Conservation (phyloP, 208 protist species). For the Leptomonas pyrrhocoris region DNA sequence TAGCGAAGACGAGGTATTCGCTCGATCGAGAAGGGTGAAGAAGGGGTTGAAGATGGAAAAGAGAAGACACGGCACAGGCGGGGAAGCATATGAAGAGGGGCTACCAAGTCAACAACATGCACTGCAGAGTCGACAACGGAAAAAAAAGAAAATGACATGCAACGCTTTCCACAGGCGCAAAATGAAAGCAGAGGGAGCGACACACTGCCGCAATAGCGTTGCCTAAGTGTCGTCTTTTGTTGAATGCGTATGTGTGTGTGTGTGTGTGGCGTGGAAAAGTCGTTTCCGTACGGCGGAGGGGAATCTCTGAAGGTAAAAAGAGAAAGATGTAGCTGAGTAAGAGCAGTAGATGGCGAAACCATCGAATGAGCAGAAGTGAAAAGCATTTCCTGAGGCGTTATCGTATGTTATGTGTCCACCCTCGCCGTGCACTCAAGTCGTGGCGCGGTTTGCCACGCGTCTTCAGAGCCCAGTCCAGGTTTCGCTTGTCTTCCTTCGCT, state of each 20-base stretch:
- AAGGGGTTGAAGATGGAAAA: neutral
- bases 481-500: slow-evolving; percentile 15
- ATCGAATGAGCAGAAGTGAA: neutral
- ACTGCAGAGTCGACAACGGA: too few relatives aligned
- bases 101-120: too few relatives aligned
- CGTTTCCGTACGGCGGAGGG: too few relatives aligned
- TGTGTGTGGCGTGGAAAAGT: too few relatives aligned
- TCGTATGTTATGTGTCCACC: slow-evolving; percentile 16
- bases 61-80: too few relatives aligned
- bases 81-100: too few relatives aligned
- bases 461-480: slow-evolving; percentile 31
- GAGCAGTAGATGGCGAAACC: neutral
- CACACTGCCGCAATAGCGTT: neutral
- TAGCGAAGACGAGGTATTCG: neutral
- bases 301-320: neutral
- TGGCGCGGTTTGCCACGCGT: slow-evolving; percentile 4
- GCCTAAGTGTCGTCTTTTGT: neutral
- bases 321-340: neutral
- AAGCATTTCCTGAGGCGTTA: slow-evolving; percentile 7
- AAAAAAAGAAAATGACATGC: too few relatives aligned
- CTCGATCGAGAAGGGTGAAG: neutral
- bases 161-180: too few relatives aligned
- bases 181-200: neutral
- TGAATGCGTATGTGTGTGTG: too few relatives aligned
- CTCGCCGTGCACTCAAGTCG: neutral